Percentiles rank a stretch among this genome's conserved stretches.
Evolutionary conservation across 345 rosid species (phyloP).

Genomic region (Rubroshorea leprosula): DNA sequence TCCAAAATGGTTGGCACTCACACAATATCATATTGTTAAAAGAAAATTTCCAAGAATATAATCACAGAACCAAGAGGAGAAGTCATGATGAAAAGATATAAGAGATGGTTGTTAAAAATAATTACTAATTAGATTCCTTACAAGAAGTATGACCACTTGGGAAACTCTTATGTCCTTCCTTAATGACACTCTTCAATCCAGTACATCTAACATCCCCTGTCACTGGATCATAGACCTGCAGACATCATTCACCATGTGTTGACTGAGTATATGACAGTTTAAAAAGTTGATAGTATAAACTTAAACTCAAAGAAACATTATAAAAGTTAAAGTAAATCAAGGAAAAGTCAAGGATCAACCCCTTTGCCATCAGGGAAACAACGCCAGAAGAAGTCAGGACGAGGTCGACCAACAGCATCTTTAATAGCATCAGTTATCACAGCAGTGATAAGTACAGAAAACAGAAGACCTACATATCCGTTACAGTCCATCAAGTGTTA

Average conservation of each 20-base stretch:
- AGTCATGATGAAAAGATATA: neutral
- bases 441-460: conserved; percentile 66
- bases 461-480: conserved; percentile 58
- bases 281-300: neutral
- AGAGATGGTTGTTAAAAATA: neutral
- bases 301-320: neutral
- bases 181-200: conserved; percentile 60
- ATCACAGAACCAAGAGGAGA: neutral
- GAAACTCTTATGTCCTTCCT: conserved; percentile 93
- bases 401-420: conserved; percentile 91
- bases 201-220: conserved; percentile 66
- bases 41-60: conserved; percentile 6
- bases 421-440: conserved; percentile 90
- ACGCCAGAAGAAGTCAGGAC: conserved; percentile 97
- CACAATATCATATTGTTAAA: neutral
- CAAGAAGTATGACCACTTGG: conserved; percentile 97
- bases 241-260: conserved; percentile 9
- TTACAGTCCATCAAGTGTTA: conserved; percentile 8
- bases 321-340: neutral
- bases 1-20: neutral
- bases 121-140: conserved; percentile 38
- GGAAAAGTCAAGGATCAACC: conserved; percentile 32
- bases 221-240: conserved; percentile 53
- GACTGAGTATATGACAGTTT: conserved; percentile 12
- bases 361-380: conserved; percentile 89